phyloP scores from a whole-genome alignment of 352 stramenopile genomes.

The Albugo candida region DNA sequence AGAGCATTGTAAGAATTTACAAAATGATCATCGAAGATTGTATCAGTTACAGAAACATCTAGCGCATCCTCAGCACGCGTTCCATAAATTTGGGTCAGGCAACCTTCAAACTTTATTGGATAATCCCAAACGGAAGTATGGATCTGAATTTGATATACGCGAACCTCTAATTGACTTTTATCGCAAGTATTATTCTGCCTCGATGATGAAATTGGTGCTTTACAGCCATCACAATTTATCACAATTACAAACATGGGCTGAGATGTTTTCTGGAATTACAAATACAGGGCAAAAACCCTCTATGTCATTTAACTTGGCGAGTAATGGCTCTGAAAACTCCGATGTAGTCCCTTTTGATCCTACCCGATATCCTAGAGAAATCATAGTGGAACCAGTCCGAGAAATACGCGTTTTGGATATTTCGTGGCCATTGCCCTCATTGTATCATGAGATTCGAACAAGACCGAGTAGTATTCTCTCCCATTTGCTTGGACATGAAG shows the following conservation, averaged over 20 bases:
- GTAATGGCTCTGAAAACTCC: constrained; percentile 13
- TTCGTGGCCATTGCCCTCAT: constrained; percentile 35
- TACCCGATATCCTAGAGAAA: constrained; percentile 10
- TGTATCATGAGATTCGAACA: constrained; percentile 20
- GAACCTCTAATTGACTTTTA: constrained; percentile 71
- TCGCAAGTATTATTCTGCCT: constrained; percentile 78
- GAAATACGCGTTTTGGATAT: constrained; percentile 55
- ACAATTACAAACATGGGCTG: constrained; percentile 58
- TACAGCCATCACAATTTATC: constrained; percentile 73
- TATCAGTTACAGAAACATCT: constrained; percentile 74
- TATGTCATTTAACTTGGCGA: constrained; percentile 13
- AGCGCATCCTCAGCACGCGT: constrained; percentile 52
- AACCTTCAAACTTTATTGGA: constrained; percentile 65
- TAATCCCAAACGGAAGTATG: constrained; percentile 10
- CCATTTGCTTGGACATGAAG: constrained; percentile 90
- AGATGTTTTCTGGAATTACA: constrained; percentile 67
- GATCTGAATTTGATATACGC: constrained; percentile 29
- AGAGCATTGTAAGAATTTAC: constrained; percentile 92
- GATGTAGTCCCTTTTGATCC: constrained; percentile 9
- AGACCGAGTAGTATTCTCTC: constrained; percentile 74
- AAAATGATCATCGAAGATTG: constrained; percentile 78
- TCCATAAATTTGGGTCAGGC: constrained; percentile 81
- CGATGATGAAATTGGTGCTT: constrained; percentile 81
- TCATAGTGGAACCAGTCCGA: constrained; percentile 46
- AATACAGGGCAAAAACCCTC: constrained; percentile 15